Percentiles rank a stretch among this genome's conserved stretches.
Evolutionary conservation across 805 yeast genomes (phyloP).

Genomic region (Saccharomycopsis microspora): DNA sequence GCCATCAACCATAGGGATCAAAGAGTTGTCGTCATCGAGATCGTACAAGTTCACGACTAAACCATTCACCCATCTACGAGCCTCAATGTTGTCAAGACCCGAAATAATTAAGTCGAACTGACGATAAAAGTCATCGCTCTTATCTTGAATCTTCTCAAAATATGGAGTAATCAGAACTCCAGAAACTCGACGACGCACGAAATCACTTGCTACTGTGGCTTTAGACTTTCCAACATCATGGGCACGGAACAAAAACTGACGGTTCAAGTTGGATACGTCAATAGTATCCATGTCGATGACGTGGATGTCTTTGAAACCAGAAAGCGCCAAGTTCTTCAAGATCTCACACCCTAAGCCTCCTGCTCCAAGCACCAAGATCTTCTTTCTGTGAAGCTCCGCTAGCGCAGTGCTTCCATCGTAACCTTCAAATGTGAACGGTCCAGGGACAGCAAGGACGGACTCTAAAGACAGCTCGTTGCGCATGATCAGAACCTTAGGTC

Average conservation of each 20-base stretch:
- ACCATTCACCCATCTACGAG: constrained; percentile 81
- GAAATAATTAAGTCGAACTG: constrained; percentile 68
- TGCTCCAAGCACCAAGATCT: constrained; percentile 50
- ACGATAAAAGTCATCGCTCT: constrained; percentile 48
- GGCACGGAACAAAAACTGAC: constrained; percentile 61
- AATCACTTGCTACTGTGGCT: constrained; percentile 53
- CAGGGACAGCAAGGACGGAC: neutral
- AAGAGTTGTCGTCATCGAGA: constrained; percentile 28
- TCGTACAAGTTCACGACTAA: constrained; percentile 55
- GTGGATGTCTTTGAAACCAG: constrained; percentile 56
- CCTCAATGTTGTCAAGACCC: constrained; percentile 83
- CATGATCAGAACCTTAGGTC: no score
- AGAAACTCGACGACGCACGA: constrained; percentile 35
- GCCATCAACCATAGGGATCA: constrained; percentile 76
- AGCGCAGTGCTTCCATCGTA: constrained; percentile 2
- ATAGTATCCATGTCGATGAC: constrained; percentile 79
- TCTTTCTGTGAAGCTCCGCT: constrained; percentile 16
- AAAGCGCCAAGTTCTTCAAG: constrained; percentile 54
- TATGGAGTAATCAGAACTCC: constrained; percentile 43
- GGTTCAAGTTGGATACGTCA: constrained; percentile 62
- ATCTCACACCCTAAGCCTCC: constrained; percentile 83
- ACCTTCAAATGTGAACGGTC: constrained; percentile 13
- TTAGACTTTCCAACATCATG: constrained; percentile 55
- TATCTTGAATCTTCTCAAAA: constrained; percentile 55
- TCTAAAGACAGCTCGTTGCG: no score